phyloP scores from a whole-genome alignment of 2,329 filamentous ascomycete genomes.

The Cordyceps farinosa region DNA sequence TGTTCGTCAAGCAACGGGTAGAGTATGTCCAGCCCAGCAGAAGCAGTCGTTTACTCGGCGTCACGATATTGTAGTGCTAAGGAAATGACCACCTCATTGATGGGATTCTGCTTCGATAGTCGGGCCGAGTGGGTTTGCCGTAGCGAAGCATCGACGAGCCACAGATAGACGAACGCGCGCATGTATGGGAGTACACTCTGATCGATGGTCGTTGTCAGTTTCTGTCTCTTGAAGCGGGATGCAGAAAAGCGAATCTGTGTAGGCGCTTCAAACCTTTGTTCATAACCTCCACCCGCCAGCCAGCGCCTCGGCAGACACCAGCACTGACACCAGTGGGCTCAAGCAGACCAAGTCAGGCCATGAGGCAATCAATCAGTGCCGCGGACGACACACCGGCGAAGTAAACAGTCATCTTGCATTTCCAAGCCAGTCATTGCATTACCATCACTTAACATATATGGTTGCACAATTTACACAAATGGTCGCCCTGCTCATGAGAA shows the following conservation, averaged over 20 bases:
- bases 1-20: neutral
- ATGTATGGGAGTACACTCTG: neutral
- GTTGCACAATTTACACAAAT: neutral
- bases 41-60: neutral
- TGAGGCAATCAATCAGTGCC: no score
- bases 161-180: slow-evolving; percentile 1
- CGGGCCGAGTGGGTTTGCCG: neutral
- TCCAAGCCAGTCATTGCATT: neutral
- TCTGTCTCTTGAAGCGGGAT: neutral
- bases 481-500: neutral
- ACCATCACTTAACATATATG: neutral
- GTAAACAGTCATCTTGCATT: neutral
- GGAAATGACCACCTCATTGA: neutral
- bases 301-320: no score
- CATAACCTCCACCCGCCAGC: neutral
- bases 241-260: neutral
- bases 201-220: neutral
- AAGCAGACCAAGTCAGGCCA: no score
- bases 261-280: neutral
- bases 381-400: neutral
- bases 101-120: neutral
- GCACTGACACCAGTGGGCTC: no score
- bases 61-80: neutral
- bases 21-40: neutral
- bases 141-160: neutral